Evolutionary conservation across 2,329 filamentous ascomycete species (phyloP).

Genomic region (Hortaea werneckii): DNA sequence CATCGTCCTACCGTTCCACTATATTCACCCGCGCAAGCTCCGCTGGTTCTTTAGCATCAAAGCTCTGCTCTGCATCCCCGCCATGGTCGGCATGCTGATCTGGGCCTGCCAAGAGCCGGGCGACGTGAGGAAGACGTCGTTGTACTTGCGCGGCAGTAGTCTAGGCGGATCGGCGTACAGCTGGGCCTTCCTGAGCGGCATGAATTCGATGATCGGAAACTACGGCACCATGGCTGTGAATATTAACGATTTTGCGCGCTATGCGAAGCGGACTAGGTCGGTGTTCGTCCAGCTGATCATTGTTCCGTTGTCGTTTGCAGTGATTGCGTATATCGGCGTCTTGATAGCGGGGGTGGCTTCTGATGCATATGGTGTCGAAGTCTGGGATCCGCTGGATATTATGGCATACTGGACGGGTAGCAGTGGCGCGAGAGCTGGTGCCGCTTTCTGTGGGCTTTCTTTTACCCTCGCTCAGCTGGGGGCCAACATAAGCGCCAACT

Average conservation of each 20-base stretch:
- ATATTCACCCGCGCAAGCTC: conserved; percentile 11
- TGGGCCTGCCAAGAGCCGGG: conserved; percentile 10
- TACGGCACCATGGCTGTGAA: conserved; percentile 17
- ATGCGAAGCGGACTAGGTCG: conserved; percentile 7
- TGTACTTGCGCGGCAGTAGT: conserved; percentile 14
- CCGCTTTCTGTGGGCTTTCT: conserved; percentile 12
- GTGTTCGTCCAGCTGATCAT: conserved; percentile 15
- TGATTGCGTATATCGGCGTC: conserved; percentile 20
- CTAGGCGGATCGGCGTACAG: conserved; percentile 14
- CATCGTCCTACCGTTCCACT: conserved; percentile 13
- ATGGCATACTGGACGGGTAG: conserved; percentile 14
- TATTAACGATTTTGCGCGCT: conserved; percentile 15
- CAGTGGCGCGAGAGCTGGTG: conserved; percentile 11
- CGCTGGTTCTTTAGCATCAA: conserved; percentile 16
- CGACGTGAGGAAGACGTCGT: conserved; percentile 11
- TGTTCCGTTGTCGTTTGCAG: conserved; percentile 15
- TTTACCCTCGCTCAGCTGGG: no score
- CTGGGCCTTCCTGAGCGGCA: conserved; percentile 22
- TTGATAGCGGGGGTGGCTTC: conserved; percentile 17
- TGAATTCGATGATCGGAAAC: conserved; percentile 21
- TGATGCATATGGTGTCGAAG: conserved; percentile 11
- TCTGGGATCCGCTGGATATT: conserved; percentile 18
- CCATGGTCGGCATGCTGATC: conserved; percentile 13
- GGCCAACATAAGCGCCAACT: conserved; percentile 14
- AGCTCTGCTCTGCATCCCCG: conserved; percentile 10